Evolutionary conservation across 2,329 filamentous ascomycete genomes (phyloP), one percentile per base, ranked within the genome.

Genomic region (Aspergillus costaricaensis): DNA sequence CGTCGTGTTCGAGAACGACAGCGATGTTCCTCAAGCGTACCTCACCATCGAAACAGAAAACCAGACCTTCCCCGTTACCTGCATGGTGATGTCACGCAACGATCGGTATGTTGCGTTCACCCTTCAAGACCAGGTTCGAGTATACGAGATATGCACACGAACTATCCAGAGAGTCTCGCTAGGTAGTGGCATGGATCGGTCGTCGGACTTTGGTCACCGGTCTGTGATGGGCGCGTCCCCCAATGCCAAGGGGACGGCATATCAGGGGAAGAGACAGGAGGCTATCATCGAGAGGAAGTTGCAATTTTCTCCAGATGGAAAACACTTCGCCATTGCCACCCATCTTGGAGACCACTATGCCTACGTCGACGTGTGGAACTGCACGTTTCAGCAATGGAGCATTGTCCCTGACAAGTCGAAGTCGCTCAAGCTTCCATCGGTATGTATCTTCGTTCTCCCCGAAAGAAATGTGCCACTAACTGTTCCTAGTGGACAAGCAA

Each of bases 261-360:
- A 59, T 19, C 43, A 59, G 25, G 56, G 50, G n/a, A 48, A 61
- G 12, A 54, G 65, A 54, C 67, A 68, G 51, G 63, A 66, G 25
- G 66, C 65, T 4, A 66, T 73, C 25, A 67, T 73, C 25, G 70
- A 71, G 14, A 66, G 73, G 30, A 74, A 69, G 56, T 57, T 76
- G 2, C 69, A 73, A 51, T 76, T 76, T 39, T 75, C 73, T 1
- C 67, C 70, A 7, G 70, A 76, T 60, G 70, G 68, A 39, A 69
- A 68, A 55, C 64, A 65, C 15, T 67, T 76, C 15, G 68, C 72
- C 12, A 70, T 76, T 17, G 72, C 73, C 8, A 74, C 72, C 1
- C 73, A 74, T 52, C 65, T 75, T 3, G 72, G 67, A 3, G 69
- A 74, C 38, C 70, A 72, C 62, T 62, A 60, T 36, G 62, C 61